Evolutionary conservation across 768 basidiomycete genomes (phyloP).

Genomic region (Inosperma sp.): DNA sequence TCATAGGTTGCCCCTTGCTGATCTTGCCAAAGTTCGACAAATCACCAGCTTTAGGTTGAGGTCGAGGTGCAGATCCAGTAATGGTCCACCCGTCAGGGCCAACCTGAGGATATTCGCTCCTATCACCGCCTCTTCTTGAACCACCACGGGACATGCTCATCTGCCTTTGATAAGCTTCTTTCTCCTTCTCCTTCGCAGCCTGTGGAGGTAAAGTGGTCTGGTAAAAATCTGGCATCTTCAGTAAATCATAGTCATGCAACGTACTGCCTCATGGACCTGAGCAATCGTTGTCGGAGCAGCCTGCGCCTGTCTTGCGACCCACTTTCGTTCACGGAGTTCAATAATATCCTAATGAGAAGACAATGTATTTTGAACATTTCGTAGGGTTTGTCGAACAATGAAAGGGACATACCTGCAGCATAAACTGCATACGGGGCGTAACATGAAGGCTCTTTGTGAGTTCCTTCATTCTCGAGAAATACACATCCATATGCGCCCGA

Average conservation of each 20-base stretch:
- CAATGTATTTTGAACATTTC: conserved; percentile 9
- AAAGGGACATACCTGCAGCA: conserved; percentile 72
- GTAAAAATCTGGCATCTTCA: not conserved
- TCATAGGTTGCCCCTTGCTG: conserved; percentile 56
- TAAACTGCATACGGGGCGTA: conserved; percentile 86
- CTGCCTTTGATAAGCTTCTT: conserved; percentile 53
- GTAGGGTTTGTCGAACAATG: conserved; percentile 1
- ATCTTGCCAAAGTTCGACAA: conserved; percentile 88
- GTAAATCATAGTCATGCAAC: conserved; percentile 26
- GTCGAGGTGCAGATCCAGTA: conserved; percentile 42
- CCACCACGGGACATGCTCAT: conserved; percentile 86
- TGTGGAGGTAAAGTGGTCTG: conserved; percentile 26
- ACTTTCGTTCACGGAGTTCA: conserved; percentile 75
- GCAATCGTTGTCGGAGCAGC: conserved; percentile 83
- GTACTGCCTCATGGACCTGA: conserved; percentile 79
- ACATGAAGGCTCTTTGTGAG: conserved; percentile 71
- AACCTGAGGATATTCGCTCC: conserved; percentile 50
- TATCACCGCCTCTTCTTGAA: conserved; percentile 79
- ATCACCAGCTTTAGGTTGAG: conserved; percentile 77
- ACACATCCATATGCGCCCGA: conserved; percentile 83
- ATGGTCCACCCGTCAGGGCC: conserved; percentile 90
- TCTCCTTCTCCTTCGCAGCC: conserved; percentile 83
- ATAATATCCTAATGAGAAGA: too few species aligned
- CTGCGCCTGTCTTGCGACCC: conserved; percentile 61
- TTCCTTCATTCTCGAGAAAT: conserved; percentile 88